These are phyloP conservation scores for Paramecium octaurelia DNA, from an alignment of 73 alveolate genomes.

Conservation along the genomic window DNA sequence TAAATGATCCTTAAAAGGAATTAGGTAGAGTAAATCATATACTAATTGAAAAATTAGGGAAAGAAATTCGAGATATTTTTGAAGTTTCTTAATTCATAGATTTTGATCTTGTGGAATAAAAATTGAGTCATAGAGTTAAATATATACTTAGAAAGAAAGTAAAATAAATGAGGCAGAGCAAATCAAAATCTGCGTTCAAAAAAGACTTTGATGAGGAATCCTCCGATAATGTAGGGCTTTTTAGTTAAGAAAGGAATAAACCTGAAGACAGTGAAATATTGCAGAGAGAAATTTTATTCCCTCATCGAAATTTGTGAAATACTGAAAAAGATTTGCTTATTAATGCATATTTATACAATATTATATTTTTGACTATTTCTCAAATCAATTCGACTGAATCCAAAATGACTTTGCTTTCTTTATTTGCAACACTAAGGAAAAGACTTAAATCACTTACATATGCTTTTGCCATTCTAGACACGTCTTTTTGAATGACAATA, in stretches of 20 bases:
- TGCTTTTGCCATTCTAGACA: slow-evolving; percentile 63
- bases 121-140: not conserved
- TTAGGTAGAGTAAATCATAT: not conserved
- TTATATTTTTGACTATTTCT: not conserved
- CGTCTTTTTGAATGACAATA: slow-evolving; percentile 58
- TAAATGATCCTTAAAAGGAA: not conserved
- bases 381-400: slow-evolving; percentile 55
- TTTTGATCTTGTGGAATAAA: not conserved
- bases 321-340: not conserved
- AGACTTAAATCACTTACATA: slow-evolving; percentile 61
- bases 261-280: not conserved
- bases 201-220: not conserved
- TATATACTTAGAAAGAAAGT: slow-evolving; percentile 1
- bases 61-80: slow-evolving; percentile 14
- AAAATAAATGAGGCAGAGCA: not conserved
- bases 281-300: not conserved
- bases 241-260: slow-evolving; percentile 6
- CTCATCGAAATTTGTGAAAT: not conserved
- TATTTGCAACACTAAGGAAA: slow-evolving; percentile 50
- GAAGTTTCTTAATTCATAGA: slow-evolving; percentile 36
- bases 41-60: not conserved
- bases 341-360: not conserved
- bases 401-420: slow-evolving; percentile 50
- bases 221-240: not conserved
- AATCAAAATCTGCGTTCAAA: not conserved